These are phyloP conservation scores for Sporothrix luriei DNA, from an alignment of 2,329 filamentous ascomycete species.

Conservation along the genomic window DNA sequence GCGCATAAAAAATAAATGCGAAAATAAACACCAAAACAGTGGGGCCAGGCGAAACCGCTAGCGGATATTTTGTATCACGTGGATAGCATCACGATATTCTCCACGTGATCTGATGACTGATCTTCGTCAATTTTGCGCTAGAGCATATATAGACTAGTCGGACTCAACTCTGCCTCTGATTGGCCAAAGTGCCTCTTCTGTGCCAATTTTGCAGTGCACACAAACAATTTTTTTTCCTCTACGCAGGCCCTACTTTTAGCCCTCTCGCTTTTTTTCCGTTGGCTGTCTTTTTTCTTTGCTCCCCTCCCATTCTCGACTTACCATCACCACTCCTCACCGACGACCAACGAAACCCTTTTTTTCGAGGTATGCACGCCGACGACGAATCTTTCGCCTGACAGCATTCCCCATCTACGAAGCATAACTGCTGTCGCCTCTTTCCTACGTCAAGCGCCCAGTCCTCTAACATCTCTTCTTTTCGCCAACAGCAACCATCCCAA, in stretches of 20 bases:
- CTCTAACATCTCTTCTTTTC: slow-evolving; percentile 25
- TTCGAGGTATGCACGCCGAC: slow-evolving; percentile 32
- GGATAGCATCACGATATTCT: neutral
- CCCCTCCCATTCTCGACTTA: slow-evolving; percentile 27
- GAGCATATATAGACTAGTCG: neutral
- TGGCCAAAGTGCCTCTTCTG: slow-evolving; percentile 30
- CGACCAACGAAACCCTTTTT: slow-evolving; percentile 32
- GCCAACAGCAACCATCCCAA: slow-evolving; percentile 42
- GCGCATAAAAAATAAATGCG: slow-evolving; percentile 17
- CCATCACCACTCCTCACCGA: slow-evolving; percentile 33
- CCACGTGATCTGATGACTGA: slow-evolving; percentile 14
- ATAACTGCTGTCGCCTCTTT: neutral
- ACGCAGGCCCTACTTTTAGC: slow-evolving; percentile 33
- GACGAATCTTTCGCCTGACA: slow-evolving; percentile 11
- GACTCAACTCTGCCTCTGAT: neutral
- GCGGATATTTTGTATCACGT: neutral
- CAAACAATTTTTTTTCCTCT: slow-evolving; percentile 34
- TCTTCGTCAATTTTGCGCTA: neutral
- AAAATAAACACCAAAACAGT: slow-evolving; percentile 16
- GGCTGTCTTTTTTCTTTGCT: slow-evolving; percentile 28
- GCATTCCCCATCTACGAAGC: slow-evolving; percentile 12
- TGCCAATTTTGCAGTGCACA: slow-evolving; percentile 31
- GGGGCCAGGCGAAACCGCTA: too few relatives aligned
- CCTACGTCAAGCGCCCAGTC: neutral
- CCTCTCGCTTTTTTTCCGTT: slow-evolving; percentile 29